phyloP scores from a whole-genome alignment of 2,329 filamentous ascomycete species.

The Remersonia thermophila region DNA sequence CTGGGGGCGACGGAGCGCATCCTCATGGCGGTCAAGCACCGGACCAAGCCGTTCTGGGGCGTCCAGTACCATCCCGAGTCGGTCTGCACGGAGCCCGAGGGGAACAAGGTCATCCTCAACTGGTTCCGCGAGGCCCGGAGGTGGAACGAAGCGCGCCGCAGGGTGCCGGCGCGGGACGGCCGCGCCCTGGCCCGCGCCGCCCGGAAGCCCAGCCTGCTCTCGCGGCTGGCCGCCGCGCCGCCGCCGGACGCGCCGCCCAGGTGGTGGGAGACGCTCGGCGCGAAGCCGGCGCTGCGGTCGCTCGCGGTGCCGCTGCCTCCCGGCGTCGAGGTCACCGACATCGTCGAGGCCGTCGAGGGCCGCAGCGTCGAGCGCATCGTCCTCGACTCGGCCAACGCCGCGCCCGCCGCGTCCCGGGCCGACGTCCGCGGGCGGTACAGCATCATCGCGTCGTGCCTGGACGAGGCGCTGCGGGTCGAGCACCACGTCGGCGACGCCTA shows the following conservation, averaged over 20 bases:
- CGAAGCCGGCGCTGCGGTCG: constrained; percentile 26
- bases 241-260: background rate
- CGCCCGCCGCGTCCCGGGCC: constrained; percentile 25
- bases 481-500: constrained; percentile 39
- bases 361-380: constrained; percentile 36
- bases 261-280: constrained; percentile 15
- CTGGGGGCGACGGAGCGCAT: constrained; percentile 33
- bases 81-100: constrained; percentile 61
- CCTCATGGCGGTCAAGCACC: constrained; percentile 67
- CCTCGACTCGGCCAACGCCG: constrained; percentile 47
- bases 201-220: constrained; percentile 24
- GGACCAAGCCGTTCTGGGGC: constrained; percentile 63
- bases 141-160: constrained; percentile 39
- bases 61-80: constrained; percentile 89
- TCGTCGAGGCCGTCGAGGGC: constrained; percentile 39
- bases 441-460: constrained; percentile 57
- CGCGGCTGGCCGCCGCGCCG: constrained; percentile 6
- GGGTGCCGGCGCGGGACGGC: constrained; percentile 8
- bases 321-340: constrained; percentile 37
- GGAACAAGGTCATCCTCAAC: constrained; percentile 52
- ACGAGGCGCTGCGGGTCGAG: constrained; percentile 43
- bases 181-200: constrained; percentile 21
- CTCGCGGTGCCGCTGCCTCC: constrained; percentile 31
- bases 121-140: constrained; percentile 58
- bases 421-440: constrained; percentile 52